These are phyloP conservation scores for Xylariaceae sp. DNA, from an alignment of 2,329 filamentous ascomycete species.

Conservation along the genomic window DNA sequence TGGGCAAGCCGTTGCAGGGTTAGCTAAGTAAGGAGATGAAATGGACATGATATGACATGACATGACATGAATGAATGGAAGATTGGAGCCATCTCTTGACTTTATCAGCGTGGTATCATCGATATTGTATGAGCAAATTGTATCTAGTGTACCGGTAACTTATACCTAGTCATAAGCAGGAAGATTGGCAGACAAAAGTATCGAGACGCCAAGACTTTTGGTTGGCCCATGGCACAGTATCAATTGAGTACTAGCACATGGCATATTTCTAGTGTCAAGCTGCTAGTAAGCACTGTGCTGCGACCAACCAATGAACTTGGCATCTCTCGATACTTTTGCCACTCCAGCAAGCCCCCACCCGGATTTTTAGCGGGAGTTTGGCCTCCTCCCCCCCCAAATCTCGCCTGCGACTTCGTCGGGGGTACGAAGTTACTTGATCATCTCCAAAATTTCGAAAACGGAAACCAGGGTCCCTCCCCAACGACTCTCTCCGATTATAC, in stretches of 20 bases:
- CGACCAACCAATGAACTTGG: no score
- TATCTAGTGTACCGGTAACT: no score
- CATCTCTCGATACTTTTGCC: no score
- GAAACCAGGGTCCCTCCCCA: slow-evolving; percentile 1
- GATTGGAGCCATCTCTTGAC: neutral
- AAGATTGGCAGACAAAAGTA: no score
- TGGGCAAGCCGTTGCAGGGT: slow-evolving; percentile 50
- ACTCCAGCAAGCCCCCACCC: neutral
- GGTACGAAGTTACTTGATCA: slow-evolving; percentile 5
- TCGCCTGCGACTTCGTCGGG: neutral
- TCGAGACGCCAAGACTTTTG: no score
- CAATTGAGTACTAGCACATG: no score
- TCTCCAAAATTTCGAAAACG: slow-evolving; percentile 19
- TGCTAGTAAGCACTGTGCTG: no score
- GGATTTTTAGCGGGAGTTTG: neutral
- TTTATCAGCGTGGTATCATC: no score
- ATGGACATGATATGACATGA: neutral
- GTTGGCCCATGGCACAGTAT: no score
- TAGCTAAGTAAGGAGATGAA: slow-evolving; percentile 17
- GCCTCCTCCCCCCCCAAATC: neutral
- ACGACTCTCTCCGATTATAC: slow-evolving; percentile 14
- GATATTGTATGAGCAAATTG: no score
- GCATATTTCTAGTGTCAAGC: no score
- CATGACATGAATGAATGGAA: neutral
- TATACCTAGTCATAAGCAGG: no score